phyloP scores from a whole-genome alignment of 495 filamentous ascomycete genomes.

The Penicillium bialowiezense region DNA sequence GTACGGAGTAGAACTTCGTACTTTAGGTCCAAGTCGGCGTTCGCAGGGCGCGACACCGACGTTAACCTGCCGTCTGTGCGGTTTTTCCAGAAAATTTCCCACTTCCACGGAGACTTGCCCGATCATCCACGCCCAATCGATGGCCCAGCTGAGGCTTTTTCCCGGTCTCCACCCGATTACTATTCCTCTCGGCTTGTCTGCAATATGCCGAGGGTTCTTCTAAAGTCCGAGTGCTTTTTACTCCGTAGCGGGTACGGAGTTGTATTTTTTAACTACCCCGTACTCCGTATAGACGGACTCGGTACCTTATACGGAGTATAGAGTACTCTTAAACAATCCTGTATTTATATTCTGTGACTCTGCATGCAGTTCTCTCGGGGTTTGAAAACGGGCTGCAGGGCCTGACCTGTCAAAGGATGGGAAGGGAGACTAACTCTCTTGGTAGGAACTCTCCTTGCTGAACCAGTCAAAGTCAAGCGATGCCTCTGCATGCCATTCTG shows the following conservation, averaged over 20 bases:
- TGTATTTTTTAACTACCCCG: not conserved
- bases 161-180: constrained; percentile 14
- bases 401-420: not conserved
- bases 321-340: no score
- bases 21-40: no score
- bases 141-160: constrained; percentile 8
- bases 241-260: not conserved
- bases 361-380: not conserved
- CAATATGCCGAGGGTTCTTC: not conserved
- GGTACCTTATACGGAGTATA: no score
- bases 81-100: constrained; percentile 3
- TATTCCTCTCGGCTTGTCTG: constrained; percentile 3
- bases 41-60: constrained; percentile 9
- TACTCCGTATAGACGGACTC: not conserved
- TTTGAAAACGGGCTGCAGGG: constrained; percentile 1
- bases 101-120: constrained; percentile 3
- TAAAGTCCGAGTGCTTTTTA: not conserved
- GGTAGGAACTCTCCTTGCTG: no score
- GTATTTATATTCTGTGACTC: no score
- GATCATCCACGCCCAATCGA: not conserved
- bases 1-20: no score
- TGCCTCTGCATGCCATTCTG: no score
- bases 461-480: no score
- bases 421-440: not conserved
- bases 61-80: not conserved